Evolutionary conservation across 306 rosid species (phyloP).

Genomic region (Acacia confusa): DNA sequence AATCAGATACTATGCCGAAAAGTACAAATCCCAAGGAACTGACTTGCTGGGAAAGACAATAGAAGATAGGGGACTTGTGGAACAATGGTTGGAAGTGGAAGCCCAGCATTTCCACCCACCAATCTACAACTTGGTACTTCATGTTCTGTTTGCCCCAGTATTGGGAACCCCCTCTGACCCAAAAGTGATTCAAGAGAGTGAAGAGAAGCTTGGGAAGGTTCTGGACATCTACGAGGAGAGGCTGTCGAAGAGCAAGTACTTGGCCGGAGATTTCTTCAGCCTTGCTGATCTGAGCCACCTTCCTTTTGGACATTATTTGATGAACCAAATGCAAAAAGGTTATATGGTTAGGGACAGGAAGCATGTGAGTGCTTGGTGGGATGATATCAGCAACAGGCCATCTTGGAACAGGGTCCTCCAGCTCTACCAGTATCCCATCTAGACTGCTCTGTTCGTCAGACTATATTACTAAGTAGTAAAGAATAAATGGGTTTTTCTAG

Average conservation of each 20-base stretch:
- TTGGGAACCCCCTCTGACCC: conserved; percentile 30
- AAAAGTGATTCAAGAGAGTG: conserved; percentile 48
- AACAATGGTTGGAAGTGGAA: conserved; percentile 57
- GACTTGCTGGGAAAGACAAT: conserved; percentile 36
- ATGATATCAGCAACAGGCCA: conserved; percentile 57
- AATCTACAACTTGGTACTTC: conserved; percentile 24
- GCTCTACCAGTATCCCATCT: conserved; percentile 35
- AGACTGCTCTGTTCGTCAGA: neutral
- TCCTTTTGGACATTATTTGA: conserved; percentile 43
- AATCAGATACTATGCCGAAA: conserved; percentile 39
- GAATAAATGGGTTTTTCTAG: neutral
- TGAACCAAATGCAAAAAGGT: conserved; percentile 40
- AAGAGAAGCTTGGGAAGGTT: conserved; percentile 40
- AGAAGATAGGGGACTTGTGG: conserved; percentile 42
- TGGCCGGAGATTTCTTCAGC: conserved; percentile 47
- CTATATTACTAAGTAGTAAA: neutral
- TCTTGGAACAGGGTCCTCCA: conserved; percentile 58
- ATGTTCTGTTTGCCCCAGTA: conserved; percentile 40
- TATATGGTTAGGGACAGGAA: conserved; percentile 46
- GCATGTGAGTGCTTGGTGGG: conserved; percentile 66
- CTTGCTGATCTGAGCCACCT: conserved; percentile 52
- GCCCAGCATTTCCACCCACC: conserved; percentile 46
- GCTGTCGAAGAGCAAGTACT: conserved; percentile 42
- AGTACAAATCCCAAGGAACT: conserved; percentile 35
- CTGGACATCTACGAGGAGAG: conserved; percentile 46